A percentile compares a stretch with the other conserved stretches of the same genome.
phyloP scores from a whole-genome alignment of 2,329 filamentous ascomycete species.

The Diplodia intermedia region DNA sequence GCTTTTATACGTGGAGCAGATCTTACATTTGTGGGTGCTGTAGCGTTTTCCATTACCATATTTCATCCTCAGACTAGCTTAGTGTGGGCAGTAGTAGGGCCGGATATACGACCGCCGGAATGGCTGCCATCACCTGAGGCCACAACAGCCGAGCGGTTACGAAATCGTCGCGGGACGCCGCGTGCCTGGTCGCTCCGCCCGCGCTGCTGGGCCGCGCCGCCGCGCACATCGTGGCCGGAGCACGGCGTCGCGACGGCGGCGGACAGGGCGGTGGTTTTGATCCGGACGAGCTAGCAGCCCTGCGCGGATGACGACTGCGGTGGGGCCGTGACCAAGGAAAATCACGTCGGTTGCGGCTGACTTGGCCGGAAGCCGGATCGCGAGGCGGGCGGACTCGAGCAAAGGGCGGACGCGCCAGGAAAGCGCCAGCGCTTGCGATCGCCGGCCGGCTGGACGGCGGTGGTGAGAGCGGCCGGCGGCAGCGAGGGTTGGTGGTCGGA shows the following conservation, averaged over 20 bases:
- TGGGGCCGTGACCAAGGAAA: constrained; percentile 18
- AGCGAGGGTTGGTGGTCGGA: background rate
- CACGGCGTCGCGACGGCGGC: background rate
- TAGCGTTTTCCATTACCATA: constrained; percentile 14
- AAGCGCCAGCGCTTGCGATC: background rate
- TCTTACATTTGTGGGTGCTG: constrained; percentile 11
- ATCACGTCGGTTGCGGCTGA: background rate
- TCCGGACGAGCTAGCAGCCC: constrained; percentile 13
- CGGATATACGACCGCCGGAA: constrained; percentile 23
- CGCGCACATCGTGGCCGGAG: background rate
- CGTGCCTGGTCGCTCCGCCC: background rate
- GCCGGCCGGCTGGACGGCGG: background rate
- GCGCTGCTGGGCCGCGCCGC: background rate
- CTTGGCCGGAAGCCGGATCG: background rate
- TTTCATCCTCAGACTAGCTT: constrained; percentile 12
- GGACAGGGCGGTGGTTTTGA: background rate
- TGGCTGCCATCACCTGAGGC: constrained; percentile 16
- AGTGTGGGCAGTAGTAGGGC: constrained; percentile 19
- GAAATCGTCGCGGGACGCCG: background rate
- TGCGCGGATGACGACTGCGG: constrained; percentile 12
- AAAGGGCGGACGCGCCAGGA: background rate
- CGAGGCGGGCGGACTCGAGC: too few relatives aligned
- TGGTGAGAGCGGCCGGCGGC: background rate
- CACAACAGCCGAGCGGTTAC: constrained; percentile 19
- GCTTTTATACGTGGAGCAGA: constrained; percentile 31